A percentile compares a stretch with the other conserved stretches of the same genome.
Evolutionary conservation across 176 grass and related monocot species (phyloP).

Genomic region (Thinopyrum elongatum): DNA sequence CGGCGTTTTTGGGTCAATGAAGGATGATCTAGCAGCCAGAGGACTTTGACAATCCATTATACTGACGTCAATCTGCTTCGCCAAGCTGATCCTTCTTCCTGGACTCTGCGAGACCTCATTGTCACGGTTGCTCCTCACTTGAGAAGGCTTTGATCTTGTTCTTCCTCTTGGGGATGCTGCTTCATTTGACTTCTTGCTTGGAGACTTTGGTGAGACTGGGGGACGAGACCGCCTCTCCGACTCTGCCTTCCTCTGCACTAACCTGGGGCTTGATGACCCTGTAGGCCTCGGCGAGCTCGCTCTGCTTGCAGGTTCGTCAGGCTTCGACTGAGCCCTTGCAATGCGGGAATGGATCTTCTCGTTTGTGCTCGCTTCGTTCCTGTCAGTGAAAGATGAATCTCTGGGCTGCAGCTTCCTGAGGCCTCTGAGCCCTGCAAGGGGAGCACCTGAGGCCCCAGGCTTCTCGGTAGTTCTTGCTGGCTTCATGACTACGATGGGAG

Average conservation of each 20-base stretch:
- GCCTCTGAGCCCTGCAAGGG: constrained; percentile 49
- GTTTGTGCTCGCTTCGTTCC: constrained; percentile 15
- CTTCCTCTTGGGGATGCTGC: constrained; percentile 66
- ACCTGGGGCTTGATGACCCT: constrained; percentile 57
- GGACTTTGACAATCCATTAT: constrained; percentile 33
- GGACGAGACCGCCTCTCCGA: constrained; percentile 55
- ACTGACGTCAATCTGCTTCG: constrained; percentile 35
- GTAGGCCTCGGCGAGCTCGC: constrained; percentile 48
- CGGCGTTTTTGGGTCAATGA: constrained; percentile 34
- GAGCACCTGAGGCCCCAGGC: constrained; percentile 40
- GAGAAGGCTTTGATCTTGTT: constrained; percentile 52
- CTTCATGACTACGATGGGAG: constrained; percentile 89
- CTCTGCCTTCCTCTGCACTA: constrained; percentile 54
- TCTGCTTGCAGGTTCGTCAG: constrained; percentile 38
- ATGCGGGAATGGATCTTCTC: constrained; percentile 38
- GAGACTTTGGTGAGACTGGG: constrained; percentile 50
- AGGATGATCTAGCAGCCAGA: constrained; percentile 24
- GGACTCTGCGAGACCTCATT: constrained; percentile 39
- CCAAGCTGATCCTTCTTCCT: constrained; percentile 33
- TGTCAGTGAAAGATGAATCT: constrained; percentile 14
- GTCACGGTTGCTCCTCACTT: constrained; percentile 32
- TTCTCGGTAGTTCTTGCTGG: constrained; percentile 49
- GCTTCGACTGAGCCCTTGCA: constrained; percentile 30
- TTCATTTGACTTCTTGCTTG: constrained; percentile 49
- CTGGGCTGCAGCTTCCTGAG: constrained; percentile 43